phyloP scores from a whole-genome alignment of 176 grass and related monocot species.

The Paspalum notatum region DNA sequence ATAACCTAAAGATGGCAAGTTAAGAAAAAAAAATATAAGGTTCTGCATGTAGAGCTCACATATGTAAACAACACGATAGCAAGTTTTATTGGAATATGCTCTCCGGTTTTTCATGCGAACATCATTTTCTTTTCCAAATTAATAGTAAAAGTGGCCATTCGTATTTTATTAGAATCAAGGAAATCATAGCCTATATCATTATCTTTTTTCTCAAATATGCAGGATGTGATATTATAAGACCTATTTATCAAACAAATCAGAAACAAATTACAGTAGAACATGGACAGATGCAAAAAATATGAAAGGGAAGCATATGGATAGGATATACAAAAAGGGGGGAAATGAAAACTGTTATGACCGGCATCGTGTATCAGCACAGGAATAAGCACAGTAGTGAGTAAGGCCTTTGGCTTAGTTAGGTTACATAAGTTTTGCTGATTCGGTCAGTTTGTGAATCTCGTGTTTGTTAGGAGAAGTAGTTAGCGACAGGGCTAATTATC shows the following conservation, averaged over 20 bases:
- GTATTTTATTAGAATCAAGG: constrained; percentile 10
- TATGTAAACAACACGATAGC: not conserved
- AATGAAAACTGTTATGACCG: no score
- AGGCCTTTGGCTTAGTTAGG: no score
- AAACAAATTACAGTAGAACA: not conserved
- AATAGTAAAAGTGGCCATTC: constrained; percentile 17
- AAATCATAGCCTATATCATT: not conserved
- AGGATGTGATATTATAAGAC: not conserved
- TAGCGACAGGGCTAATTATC: no score
- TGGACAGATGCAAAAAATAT: not conserved
- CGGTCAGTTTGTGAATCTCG: no score
- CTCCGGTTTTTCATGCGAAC: not conserved
- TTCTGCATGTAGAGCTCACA: constrained; percentile 8
- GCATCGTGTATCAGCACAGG: no score
- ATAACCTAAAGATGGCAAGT: constrained; percentile 57
- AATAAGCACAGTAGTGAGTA: no score
- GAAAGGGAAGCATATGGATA: not conserved
- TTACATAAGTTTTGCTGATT: no score
- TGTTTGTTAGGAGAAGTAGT: no score
- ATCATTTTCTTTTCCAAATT: not conserved
- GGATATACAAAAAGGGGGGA: not conserved
- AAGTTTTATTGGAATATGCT: not conserved
- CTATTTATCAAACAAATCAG: not conserved
- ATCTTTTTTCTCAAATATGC: not conserved
- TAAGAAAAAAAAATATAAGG: constrained; percentile 27